Conservation (phyloP, 441 rosid genomes). For the Eruca vesicaria region DNA sequence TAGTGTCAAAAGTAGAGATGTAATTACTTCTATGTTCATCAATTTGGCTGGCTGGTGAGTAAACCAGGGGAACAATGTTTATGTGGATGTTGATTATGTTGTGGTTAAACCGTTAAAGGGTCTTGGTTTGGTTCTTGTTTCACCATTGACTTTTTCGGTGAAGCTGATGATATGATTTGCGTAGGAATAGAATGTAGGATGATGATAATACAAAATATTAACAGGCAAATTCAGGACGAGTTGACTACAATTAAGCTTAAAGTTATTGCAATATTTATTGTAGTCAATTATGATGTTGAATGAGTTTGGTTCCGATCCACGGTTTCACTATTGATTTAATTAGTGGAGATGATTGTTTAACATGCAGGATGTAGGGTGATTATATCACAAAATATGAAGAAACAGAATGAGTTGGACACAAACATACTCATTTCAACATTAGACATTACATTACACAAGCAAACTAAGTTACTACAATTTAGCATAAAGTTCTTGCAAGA, state of each 20-base stretch:
- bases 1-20: conserved; percentile 22
- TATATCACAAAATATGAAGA: too few relatives aligned
- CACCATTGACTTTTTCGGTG: not conserved
- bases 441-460: not conserved
- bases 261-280: too few relatives aligned
- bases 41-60: not conserved
- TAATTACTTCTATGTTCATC: conserved; percentile 3
- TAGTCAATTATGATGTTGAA: too few relatives aligned
- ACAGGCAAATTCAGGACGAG: not conserved
- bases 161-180: not conserved
- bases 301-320: too few relatives aligned
- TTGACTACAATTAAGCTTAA: not conserved
- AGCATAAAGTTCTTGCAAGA: not conserved
- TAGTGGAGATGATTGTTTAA: too few relatives aligned
- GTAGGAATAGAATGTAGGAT: not conserved
- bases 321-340: too few relatives aligned
- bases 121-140: not conserved
- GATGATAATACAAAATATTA: not conserved
- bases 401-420: not conserved
- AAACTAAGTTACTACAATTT: not conserved
- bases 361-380: too few relatives aligned
- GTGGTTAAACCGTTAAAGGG: not conserved
- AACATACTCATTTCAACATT: not conserved
- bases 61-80: not conserved
- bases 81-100: conserved; percentile 8